Base-by-base conservation (phyloP, 768 basidiomycete species). In the Jaapia argillacea region DNA sequence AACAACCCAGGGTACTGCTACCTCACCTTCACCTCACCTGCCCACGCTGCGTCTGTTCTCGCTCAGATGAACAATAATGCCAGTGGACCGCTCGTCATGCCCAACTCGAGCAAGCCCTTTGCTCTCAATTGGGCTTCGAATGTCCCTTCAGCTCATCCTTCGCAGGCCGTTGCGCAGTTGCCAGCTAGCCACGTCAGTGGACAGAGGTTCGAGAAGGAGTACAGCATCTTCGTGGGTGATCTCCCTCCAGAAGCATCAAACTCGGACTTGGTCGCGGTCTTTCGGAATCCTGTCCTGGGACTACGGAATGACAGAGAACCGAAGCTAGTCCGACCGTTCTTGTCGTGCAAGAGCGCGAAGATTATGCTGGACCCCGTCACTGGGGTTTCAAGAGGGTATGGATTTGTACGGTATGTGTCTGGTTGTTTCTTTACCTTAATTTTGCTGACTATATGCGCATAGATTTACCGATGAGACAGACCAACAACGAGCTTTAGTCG, bases 161-260 rank as follows among this genome's bases (percentile, higher is more conserved):
- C 52, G 21, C 48, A 66, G 43, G 55, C 64, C 28, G 49, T 57
- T 12, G 54, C 65, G 10, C n/a, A n/a, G n/a, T n/a, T n/a, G n/a
- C n/a, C n/a, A n/a, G n/a, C n/a, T n/a, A n/a, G n/a, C n/a, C n/a
- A n/a, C n/a, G n/a, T n/a, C n/a, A 57, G 56, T 13, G 41, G 62
- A 5, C 66, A 68, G 43, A 74, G 75, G 27, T 60, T 57, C 44
- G 81, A 79, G 57, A 88, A 82, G 60, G 92, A 94, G 63, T 93
- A 85, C 58, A 89, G 86, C 61, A 89, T 96, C 43, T 96, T 96
- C 54, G 91, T 94, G 2, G 91, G 91, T 36, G 91, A 96, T 62
- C 73, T 96, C 36, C 89, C 89, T 2, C 85, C 90, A 6, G 90
- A 92, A 63, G 88, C 88, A 4, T 89, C 87, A 52, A 92, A 94